These are phyloP conservation scores for Fusarium keratoplasticum DNA, from an alignment of 2,329 filamentous ascomycete genomes.

Conservation along the genomic window DNA sequence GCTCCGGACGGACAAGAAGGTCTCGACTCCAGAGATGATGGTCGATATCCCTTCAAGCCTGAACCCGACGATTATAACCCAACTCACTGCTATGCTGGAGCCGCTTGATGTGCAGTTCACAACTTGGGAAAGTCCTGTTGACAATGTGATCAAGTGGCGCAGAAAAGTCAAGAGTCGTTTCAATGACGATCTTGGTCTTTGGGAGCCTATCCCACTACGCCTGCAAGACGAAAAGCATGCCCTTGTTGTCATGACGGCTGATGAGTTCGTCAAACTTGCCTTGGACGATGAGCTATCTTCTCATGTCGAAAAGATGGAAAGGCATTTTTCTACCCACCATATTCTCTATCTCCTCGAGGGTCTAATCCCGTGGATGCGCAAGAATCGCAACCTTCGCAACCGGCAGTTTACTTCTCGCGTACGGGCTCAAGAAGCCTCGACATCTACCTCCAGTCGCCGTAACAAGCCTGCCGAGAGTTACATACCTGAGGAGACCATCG, in stretches of 20 bases:
- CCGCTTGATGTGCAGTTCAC: conserved; percentile 61
- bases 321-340: conserved; percentile 62
- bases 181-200: conserved; percentile 70
- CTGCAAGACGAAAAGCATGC: conserved; percentile 70
- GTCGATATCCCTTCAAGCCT: conserved; percentile 74
- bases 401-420: conserved; percentile 75
- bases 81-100: conserved; percentile 62
- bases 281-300: conserved; percentile 64
- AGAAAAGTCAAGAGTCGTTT: conserved; percentile 74
- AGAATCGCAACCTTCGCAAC: conserved; percentile 75
- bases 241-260: conserved; percentile 70
- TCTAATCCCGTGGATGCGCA: conserved; percentile 72
- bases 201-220: conserved; percentile 70
- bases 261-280: conserved; percentile 73
- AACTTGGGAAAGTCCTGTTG: conserved; percentile 58
- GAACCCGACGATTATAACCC: conserved; percentile 56
- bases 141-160: conserved; percentile 73
- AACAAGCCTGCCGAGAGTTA: conserved; percentile 58
- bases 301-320: conserved; percentile 68
- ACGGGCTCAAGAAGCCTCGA: conserved; percentile 54
- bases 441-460: conserved; percentile 47
- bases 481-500: conserved; percentile 75
- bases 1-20: conserved; percentile 77
- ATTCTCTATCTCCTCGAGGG: conserved; percentile 81
- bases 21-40: conserved; percentile 81